Evolutionary conservation across 148 eudicot genomes (phyloP), one percentile per base, ranked within the genome.

Genomic region (Nyssa sinensis): DNA sequence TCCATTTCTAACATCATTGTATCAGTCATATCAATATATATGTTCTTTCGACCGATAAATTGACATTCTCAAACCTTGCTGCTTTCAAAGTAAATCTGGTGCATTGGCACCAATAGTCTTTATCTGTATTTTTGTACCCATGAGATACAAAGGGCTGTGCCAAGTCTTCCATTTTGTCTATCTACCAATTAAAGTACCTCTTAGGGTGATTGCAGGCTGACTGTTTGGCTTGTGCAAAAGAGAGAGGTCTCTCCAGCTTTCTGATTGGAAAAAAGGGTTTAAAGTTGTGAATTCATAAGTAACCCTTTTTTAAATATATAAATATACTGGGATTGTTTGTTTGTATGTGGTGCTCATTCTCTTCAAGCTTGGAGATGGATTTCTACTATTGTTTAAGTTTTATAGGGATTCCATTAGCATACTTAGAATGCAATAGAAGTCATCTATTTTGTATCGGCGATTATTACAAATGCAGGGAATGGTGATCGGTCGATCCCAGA

Each of bases 401-500:
- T 72, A 24, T n/a, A 7, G 37, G n/a, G n/a, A n/a, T n/a, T 55
- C n/a, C 33, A 24, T 34, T 44, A 61, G n/a, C 29, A 47, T 51
- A 6, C 32, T 6, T 27, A 19, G 14, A 25, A 23, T 64, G 39
- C 25, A n/a, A 69, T 12, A 49, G 25, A 35, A 16, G 33, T 55
- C 32, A 1, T 65, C 7, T 74, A n/a, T n/a, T n/a, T n/a, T 33
- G 70, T 53, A 51, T 13, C 51, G 55, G 53, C 10, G 25, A n/a
- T 8, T 39, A 44, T 41, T 31, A 1, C 33, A 32, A 75, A 59
- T 83, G 29, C 77, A 90, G 98, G 90, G 49, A 84, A 89, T 74
- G 88, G 78, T 79, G 96, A 89, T 72, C 83, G 79, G 23, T 75
- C 83, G n/a, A 77, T 74, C 78, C 84, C 92, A 24, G n/a, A n/a